Conservation (phyloP, 257 asterid genomes). For the Fraxinus excelsior region DNA sequence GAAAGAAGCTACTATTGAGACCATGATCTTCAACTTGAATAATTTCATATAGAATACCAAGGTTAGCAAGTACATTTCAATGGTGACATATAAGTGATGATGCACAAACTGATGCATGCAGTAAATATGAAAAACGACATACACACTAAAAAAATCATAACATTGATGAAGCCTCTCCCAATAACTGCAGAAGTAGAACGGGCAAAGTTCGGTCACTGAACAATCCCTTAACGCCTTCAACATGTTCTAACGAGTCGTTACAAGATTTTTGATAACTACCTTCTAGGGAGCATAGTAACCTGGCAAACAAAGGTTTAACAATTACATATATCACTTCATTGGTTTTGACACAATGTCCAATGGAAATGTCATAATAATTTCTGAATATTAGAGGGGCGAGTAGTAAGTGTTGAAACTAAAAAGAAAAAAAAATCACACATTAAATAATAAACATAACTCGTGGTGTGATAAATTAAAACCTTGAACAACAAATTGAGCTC, state of each 20-base stretch:
- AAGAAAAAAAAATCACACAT: slow-evolving; percentile 1
- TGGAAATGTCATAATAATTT: not conserved
- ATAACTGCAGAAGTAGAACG: slow-evolving; percentile 50
- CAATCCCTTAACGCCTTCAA: slow-evolving; percentile 28
- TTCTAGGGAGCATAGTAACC: no score
- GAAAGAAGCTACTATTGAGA: no score
- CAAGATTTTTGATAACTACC: slow-evolving; percentile 40
- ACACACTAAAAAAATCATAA: slow-evolving; percentile 22
- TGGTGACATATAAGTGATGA: not conserved
- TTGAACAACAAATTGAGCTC: slow-evolving; percentile 57
- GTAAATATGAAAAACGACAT: slow-evolving; percentile 3
- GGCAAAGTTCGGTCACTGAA: slow-evolving; percentile 45
- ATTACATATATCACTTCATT: not conserved
- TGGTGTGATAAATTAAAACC: slow-evolving; percentile 57
- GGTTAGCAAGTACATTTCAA: not conserved
- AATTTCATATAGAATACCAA: not conserved
- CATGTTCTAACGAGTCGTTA: slow-evolving; percentile 24
- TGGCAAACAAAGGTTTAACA: slow-evolving; percentile 21
- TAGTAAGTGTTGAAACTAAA: not conserved
- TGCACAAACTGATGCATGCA: slow-evolving; percentile 13
- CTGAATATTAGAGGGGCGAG: slow-evolving; percentile 8
- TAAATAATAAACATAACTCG: slow-evolving; percentile 45
- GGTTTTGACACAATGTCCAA: slow-evolving; percentile 1
- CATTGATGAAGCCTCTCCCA: slow-evolving; percentile 86
- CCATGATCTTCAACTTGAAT: no score